Percentiles rank a stretch among this genome's conserved stretches.
Conservation (phyloP, 768 basidiomycete species). For the Baorangia bicolor region DNA sequence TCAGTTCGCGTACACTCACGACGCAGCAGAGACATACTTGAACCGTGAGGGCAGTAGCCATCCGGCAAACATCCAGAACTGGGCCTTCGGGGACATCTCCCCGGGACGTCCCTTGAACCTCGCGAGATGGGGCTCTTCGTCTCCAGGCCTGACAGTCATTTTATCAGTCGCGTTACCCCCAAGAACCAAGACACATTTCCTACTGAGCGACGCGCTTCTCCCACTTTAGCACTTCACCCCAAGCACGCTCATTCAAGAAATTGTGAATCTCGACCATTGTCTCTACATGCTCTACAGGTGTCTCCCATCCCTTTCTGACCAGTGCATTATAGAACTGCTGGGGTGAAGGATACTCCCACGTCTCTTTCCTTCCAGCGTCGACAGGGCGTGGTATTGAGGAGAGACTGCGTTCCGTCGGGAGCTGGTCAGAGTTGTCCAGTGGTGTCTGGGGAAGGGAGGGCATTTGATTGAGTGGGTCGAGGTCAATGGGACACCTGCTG, state of each 20-base stretch:
- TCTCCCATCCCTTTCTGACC: constrained; percentile 95
- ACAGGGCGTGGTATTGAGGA: constrained; percentile 84
- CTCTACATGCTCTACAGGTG: constrained; percentile 93
- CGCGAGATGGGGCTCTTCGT: constrained; percentile 70
- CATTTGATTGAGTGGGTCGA: constrained; percentile 86
- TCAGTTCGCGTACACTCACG: neutral
- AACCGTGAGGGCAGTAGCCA: constrained; percentile 88
- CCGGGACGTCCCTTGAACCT: constrained; percentile 90
- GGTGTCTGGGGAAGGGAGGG: constrained; percentile 75
- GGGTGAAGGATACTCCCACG: constrained; percentile 96
- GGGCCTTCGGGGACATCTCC: constrained; percentile 92
- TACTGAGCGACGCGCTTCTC: constrained; percentile 57
- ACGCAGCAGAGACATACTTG: constrained; percentile 55
- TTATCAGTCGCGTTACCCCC: neutral
- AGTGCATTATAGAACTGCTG: constrained; percentile 99
- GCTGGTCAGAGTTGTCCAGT: constrained; percentile 48
- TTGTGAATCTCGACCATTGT: constrained; percentile 99
- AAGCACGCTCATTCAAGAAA: constrained; percentile 95
- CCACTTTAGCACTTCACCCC: constrained; percentile 94
- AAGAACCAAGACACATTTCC: neutral
- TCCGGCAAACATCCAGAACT: constrained; percentile 81
- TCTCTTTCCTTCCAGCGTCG: constrained; percentile 24
- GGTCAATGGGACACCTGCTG: constrained; percentile 61
- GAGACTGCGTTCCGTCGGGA: constrained; percentile 72
- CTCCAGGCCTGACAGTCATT: constrained; percentile 40